phyloP scores from a whole-genome alignment of 2,329 filamentous ascomycete genomes.

The Didymella keratinophila region DNA sequence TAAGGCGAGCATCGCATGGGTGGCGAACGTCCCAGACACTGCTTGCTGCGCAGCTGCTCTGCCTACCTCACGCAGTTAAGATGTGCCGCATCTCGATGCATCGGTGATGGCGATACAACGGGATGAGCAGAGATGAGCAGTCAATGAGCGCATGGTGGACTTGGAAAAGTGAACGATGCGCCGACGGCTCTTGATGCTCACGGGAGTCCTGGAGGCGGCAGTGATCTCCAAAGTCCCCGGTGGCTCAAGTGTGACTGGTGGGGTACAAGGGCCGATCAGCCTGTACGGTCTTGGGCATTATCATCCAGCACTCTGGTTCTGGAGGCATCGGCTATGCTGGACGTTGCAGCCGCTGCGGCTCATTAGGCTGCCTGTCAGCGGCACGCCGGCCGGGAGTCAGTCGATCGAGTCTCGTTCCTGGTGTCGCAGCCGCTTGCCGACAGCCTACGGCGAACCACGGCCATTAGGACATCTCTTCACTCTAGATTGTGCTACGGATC shows the following conservation, averaged over 20 bases:
- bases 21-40: slow-evolving; percentile 4
- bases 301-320: slow-evolving; percentile 7
- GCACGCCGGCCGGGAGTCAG: background rate
- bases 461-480: background rate
- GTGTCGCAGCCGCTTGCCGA: slow-evolving; percentile 3
- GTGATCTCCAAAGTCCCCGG: slow-evolving; percentile 4
- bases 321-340: background rate
- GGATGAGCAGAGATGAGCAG: background rate
- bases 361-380: background rate
- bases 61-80: background rate
- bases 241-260: background rate
- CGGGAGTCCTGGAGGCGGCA: background rate
- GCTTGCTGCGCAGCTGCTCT: background rate
- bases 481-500: background rate
- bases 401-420: slow-evolving; percentile 1
- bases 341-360: background rate
- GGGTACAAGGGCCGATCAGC: slow-evolving; percentile 9
- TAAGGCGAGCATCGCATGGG: background rate
- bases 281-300: background rate
- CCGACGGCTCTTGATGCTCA: background rate
- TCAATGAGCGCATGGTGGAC: background rate
- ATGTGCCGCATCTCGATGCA: slow-evolving; percentile 8
- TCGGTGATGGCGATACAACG: background rate
- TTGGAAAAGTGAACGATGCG: background rate
- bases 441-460: background rate